Conservation (phyloP, 2,329 filamentous ascomycete genomes). For the Thelonectria discophora region DNA sequence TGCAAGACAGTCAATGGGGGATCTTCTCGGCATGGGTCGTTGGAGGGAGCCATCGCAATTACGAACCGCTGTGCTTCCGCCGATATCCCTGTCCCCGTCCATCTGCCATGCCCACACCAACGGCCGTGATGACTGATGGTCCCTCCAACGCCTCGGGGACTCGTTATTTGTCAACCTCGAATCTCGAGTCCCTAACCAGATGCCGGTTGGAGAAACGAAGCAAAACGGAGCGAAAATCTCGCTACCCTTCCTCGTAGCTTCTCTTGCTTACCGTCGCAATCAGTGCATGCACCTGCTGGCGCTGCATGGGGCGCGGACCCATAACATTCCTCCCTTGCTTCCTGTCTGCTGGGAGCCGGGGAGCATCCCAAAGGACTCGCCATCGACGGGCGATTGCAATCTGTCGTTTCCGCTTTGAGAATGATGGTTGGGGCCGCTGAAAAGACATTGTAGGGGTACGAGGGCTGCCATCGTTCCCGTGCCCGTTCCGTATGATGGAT, state of each 20-base stretch:
- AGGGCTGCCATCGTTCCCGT: background rate
- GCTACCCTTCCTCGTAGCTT: constrained; percentile 8
- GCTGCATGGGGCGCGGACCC: background rate
- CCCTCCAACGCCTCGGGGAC: background rate
- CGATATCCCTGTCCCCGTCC: constrained; percentile 2
- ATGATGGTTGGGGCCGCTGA: background rate
- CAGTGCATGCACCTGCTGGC: constrained; percentile 4
- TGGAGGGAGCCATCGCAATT: constrained; percentile 13
- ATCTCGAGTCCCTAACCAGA: constrained; percentile 13
- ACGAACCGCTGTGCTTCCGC: constrained; percentile 7
- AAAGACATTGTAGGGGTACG: constrained; percentile 4
- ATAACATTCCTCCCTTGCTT: background rate
- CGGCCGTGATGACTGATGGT: background rate
- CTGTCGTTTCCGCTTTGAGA: constrained; percentile 4
- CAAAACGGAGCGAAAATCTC: background rate
- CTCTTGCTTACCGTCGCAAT: background rate
- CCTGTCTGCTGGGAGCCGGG: background rate
- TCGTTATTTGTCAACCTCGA: constrained; percentile 5
- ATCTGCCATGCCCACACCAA: constrained; percentile 13
- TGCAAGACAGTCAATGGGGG: constrained; percentile 1
- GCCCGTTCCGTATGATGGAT: background rate
- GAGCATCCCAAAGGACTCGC: background rate
- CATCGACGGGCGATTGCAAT: background rate
- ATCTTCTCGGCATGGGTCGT: constrained; percentile 3
- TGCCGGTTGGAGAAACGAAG: background rate